Conservation (phyloP, 495 filamentous ascomycete genomes). For the Sporormia fimetaria region DNA sequence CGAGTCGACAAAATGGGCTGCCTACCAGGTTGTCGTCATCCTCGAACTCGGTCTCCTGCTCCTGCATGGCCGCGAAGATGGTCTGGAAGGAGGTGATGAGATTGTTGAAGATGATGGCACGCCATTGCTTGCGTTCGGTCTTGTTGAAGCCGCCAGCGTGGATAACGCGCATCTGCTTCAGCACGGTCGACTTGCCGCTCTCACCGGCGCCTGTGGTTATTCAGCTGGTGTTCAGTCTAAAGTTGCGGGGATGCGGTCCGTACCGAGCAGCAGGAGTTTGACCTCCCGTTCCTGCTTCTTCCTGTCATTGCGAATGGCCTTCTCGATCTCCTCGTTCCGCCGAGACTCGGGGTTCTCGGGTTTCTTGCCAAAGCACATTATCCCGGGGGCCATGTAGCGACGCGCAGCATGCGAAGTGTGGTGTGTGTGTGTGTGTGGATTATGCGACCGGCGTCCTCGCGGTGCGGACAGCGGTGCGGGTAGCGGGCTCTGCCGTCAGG, state of each 20-base stretch:
- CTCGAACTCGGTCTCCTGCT: conserved; percentile 30
- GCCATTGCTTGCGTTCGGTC: conserved; percentile 73
- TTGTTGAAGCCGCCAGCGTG: conserved; percentile 71
- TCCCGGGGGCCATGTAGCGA: conserved; percentile 26
- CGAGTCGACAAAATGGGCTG: too few species aligned
- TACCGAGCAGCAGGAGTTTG: conserved; percentile 98
- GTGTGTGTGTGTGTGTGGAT: neutral
- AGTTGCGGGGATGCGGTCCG: conserved; percentile 28
- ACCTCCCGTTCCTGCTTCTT: conserved; percentile 95
- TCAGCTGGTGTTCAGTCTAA: conserved; percentile 1
- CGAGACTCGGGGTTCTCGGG: conserved; percentile 24
- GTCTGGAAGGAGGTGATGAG: conserved; percentile 69
- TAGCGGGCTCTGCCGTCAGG: too few species aligned
- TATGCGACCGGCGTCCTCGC: neutral
- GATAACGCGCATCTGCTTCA: conserved; percentile 98
- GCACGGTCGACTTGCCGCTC: conserved; percentile 97
- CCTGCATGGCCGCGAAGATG: conserved; percentile 27
- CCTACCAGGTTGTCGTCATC: conserved; percentile 30
- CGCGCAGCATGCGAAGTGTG: neutral
- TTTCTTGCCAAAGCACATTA: conserved; percentile 34
- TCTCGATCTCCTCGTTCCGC: conserved; percentile 98
- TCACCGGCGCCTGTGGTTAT: conserved; percentile 76
- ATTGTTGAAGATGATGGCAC: conserved; percentile 99
- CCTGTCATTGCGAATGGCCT: conserved; percentile 90
- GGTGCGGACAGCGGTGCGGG: neutral